Conservation (phyloP, 768 basidiomycete genomes). For the Tylopilus intermedius region DNA sequence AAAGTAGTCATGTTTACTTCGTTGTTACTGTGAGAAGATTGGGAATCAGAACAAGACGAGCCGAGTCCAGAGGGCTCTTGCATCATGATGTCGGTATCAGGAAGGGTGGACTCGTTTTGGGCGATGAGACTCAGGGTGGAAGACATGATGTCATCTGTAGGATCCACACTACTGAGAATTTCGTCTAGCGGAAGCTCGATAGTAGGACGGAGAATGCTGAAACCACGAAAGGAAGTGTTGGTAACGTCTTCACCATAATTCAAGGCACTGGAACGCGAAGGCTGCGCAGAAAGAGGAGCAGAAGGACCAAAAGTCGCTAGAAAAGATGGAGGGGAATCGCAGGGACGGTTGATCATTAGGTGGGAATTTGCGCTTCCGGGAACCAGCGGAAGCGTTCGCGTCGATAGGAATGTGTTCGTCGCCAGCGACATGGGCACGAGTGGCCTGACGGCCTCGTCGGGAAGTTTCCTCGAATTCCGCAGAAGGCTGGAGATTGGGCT, state of each 20-base stretch:
- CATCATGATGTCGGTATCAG: constrained; percentile 26
- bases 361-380: constrained; percentile 26
- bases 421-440: constrained; percentile 34
- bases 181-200: constrained; percentile 87
- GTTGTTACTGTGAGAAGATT: constrained; percentile 1
- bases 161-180: constrained; percentile 43
- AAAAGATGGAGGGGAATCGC: constrained; percentile 71
- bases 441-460: constrained; percentile 37
- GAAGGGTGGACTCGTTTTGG: constrained; percentile 6
- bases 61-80: constrained; percentile 20
- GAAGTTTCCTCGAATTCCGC: constrained; percentile 55
- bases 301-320: constrained; percentile 70
- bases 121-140: background rate
- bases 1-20: constrained; percentile 21
- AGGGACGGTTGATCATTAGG: constrained; percentile 37
- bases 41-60: constrained; percentile 12
- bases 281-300: constrained; percentile 64
- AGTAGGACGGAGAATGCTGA: constrained; percentile 69
- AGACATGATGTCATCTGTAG: constrained; percentile 15
- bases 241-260: constrained; percentile 75
- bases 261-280: constrained; percentile 61
- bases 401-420: constrained; percentile 16
- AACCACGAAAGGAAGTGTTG: constrained; percentile 43
- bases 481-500: constrained; percentile 64
- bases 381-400: constrained; percentile 24